Evolutionary conservation across 2,329 filamentous ascomycete species (phyloP).

Genomic region (Fusarium cicatricum): DNA sequence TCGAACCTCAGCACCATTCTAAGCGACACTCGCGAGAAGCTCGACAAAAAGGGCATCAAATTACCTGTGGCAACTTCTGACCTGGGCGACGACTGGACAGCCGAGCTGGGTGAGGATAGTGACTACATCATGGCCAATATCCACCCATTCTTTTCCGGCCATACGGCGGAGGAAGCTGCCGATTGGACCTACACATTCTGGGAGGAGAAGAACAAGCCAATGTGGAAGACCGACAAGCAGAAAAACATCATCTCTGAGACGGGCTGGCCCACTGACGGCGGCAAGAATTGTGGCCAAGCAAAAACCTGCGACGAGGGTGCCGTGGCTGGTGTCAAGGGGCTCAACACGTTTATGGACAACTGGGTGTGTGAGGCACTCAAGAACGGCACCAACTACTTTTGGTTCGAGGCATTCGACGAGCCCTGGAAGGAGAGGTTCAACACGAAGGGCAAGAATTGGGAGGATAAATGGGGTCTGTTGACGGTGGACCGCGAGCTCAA

Average conservation of each 20-base stretch:
- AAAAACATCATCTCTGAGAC: slow-evolving; percentile 89
- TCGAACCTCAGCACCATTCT: slow-evolving; percentile 71
- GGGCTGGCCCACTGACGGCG: slow-evolving; percentile 87
- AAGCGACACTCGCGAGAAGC: slow-evolving; percentile 72
- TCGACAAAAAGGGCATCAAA: slow-evolving; percentile 70
- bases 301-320: slow-evolving; percentile 69
- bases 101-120: slow-evolving; percentile 71
- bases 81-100: slow-evolving; percentile 86
- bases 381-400: slow-evolving; percentile 93
- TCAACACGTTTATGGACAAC: slow-evolving; percentile 86
- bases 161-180: slow-evolving; percentile 72
- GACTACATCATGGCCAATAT: slow-evolving; percentile 97
- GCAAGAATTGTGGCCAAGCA: slow-evolving; percentile 73
- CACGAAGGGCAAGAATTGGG: slow-evolving; percentile 75
- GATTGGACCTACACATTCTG: slow-evolving; percentile 88
- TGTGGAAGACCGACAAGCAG: slow-evolving; percentile 68
- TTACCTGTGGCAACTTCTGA: slow-evolving; percentile 88
- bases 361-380: slow-evolving; percentile 84
- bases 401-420: slow-evolving; percentile 98
- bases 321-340: slow-evolving; percentile 78
- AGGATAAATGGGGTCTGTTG: slow-evolving; percentile 95
- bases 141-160: slow-evolving; percentile 93
- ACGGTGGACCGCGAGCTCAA: slow-evolving; percentile 87
- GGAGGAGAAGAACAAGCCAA: slow-evolving; percentile 69
- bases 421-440: slow-evolving; percentile 90